A percentile compares a stretch with the other conserved stretches of the same genome.
phyloP scores from a whole-genome alignment of 306 rosid species.

The Gastrolobium bilobum region DNA sequence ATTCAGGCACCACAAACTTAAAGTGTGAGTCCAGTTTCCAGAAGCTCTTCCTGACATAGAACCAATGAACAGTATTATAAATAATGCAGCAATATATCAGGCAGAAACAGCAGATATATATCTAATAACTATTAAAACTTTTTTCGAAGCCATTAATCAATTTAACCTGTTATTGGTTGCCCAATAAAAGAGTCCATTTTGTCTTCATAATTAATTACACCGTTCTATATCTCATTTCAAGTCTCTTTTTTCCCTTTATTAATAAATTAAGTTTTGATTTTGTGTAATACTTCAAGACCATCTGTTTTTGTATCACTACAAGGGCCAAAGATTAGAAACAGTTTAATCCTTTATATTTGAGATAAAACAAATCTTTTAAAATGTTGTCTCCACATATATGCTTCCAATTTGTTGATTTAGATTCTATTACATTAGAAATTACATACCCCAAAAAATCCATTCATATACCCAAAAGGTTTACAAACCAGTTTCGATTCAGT shows the following conservation, averaged over 20 bases:
- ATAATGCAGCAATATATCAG: constrained; percentile 30
- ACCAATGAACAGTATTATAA: constrained; percentile 41
- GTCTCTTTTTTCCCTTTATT: constrained; percentile 1
- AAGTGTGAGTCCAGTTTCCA: constrained; percentile 81
- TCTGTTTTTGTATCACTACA: constrained; percentile 13
- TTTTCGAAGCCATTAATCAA: constrained; percentile 26
- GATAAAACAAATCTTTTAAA: constrained; percentile 4
- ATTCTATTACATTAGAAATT: constrained; percentile 33
- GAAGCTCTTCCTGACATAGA: constrained; percentile 68
- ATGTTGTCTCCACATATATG: constrained; percentile 14
- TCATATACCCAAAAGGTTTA: constrained; percentile 27
- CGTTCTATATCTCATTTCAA: constrained; percentile 32
- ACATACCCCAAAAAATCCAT: constrained; percentile 19
- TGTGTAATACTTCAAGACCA: constrained; percentile 13
- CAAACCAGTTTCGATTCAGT: constrained; percentile 23
- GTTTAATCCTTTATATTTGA: constrained; percentile 33
- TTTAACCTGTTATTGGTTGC: constrained; percentile 25
- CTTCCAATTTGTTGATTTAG: constrained; percentile 35
- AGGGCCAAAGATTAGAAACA: constrained; percentile 22
- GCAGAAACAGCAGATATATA: constrained; percentile 35
- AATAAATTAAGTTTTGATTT: neutral
- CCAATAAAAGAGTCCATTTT: constrained; percentile 11
- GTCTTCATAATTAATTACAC: constrained; percentile 31
- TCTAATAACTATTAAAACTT: constrained; percentile 8
- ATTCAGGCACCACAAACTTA: constrained; percentile 98